Percentiles rank a stretch among this genome's conserved stretches.
phyloP scores from a whole-genome alignment of 306 rosid genomes.

The Rubus parviflorus region DNA sequence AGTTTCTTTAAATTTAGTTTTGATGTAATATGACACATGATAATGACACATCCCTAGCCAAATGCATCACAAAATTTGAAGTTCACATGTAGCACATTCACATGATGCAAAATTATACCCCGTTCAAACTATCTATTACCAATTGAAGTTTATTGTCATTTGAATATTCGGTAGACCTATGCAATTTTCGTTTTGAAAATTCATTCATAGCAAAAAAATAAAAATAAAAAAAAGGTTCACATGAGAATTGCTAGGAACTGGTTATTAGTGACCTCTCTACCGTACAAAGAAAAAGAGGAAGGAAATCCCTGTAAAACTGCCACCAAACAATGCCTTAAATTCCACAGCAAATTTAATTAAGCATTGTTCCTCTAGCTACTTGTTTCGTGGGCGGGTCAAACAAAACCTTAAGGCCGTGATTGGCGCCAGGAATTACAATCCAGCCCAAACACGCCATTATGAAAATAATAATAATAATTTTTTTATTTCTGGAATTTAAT shows the following conservation, averaged over 20 bases:
- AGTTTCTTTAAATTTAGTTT: not conserved
- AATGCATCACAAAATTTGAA: not conserved
- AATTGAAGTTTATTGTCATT: slow-evolving; percentile 23
- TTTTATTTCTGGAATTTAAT: not conserved
- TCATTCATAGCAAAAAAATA: too few relatives aligned
- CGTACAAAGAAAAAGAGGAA: not conserved
- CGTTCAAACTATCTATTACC: not conserved
- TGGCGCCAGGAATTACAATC: slow-evolving; percentile 62
- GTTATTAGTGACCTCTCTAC: not conserved
- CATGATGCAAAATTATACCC: slow-evolving; percentile 29
- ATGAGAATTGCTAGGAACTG: not conserved
- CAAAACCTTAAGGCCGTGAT: slow-evolving; percentile 53
- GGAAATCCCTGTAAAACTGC: slow-evolving; percentile 17
- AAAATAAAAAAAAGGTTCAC: not conserved
- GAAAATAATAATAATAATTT: not conserved
- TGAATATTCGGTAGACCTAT: not conserved
- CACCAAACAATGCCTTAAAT: slow-evolving; percentile 22
- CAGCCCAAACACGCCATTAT: slow-evolving; percentile 34
- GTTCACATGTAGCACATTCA: slow-evolving; percentile 37
- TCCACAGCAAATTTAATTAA: slow-evolving; percentile 12
- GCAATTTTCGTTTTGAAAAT: too few relatives aligned
- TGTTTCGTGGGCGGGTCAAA: slow-evolving; percentile 43
- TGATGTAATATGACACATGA: not conserved
- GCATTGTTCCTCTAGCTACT: slow-evolving; percentile 18
- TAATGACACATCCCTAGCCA: not conserved